Percentiles rank a stretch among this genome's conserved stretches.
phyloP scores from a whole-genome alignment of 2,329 filamentous ascomycete species.

The Periglandula ipomoeae region DNA sequence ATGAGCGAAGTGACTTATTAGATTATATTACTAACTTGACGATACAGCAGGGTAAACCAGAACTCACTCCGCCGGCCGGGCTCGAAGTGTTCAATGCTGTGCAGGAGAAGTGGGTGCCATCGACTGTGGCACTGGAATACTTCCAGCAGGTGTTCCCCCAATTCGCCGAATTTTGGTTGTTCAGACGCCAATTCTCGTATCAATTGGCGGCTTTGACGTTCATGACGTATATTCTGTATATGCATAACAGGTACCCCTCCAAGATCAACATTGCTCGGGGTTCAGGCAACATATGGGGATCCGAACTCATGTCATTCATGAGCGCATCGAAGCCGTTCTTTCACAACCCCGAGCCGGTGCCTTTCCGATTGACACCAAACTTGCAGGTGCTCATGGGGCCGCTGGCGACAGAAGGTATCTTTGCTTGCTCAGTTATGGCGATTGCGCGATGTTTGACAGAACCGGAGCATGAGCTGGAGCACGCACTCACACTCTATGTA shows the following conservation, averaged over 20 bases:
- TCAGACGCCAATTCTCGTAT: conserved; percentile 94
- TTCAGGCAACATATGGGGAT: conserved; percentile 92
- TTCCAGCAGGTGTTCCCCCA: conserved; percentile 82
- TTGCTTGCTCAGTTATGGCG: conserved; percentile 89
- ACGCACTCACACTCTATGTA: conserved; percentile 89
- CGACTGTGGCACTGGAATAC: conserved; percentile 74
- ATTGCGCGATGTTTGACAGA: conserved; percentile 92
- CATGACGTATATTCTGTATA: conserved; percentile 97
- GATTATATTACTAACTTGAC: neutral
- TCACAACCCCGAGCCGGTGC: conserved; percentile 89
- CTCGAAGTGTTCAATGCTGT: conserved; percentile 93
- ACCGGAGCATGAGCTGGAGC: conserved; percentile 82
- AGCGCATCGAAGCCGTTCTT: conserved; percentile 77
- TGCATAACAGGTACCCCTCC: conserved; percentile 90
- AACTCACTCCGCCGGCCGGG: conserved; percentile 63
- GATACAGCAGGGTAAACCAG: conserved; percentile 48
- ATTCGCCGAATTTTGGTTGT: conserved; percentile 95
- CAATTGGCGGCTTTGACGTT: conserved; percentile 92
- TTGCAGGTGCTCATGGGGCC: conserved; percentile 94
- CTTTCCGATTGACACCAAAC: conserved; percentile 95
- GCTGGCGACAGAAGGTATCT: conserved; percentile 91
- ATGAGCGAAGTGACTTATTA: neutral
- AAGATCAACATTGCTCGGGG: conserved; percentile 87
- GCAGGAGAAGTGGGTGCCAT: conserved; percentile 85
- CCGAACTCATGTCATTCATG: conserved; percentile 87